Percentiles rank a stretch among this genome's conserved stretches.
phyloP scores from a whole-genome alignment of 2,329 filamentous ascomycete species.

The Emmonsiellopsis sp. region DNA sequence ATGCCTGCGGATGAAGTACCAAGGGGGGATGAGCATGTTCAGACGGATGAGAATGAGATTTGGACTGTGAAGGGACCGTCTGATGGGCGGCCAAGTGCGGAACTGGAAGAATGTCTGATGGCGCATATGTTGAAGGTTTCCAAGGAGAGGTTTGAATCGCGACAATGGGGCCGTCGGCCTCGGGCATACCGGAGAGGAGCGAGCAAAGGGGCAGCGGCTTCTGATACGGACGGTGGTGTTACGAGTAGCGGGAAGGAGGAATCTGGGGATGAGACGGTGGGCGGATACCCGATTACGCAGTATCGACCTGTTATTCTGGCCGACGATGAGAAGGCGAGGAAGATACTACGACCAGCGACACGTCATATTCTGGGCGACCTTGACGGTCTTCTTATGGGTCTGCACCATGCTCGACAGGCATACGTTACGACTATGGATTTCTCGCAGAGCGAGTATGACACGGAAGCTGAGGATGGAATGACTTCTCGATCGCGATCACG shows the following conservation, averaged over 20 bases:
- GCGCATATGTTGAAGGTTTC: constrained; percentile 58
- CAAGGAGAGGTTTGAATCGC: constrained; percentile 52
- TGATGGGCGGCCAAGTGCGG: constrained; percentile 45
- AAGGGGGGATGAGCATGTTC: constrained; percentile 42
- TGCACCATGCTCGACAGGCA: constrained; percentile 59
- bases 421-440: constrained; percentile 25
- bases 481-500: constrained; percentile 11
- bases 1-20: constrained; percentile 56
- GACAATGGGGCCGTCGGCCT: constrained; percentile 24
- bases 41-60: constrained; percentile 40
- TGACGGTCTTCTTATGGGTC: constrained; percentile 58
- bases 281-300: constrained; percentile 5
- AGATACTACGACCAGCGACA: constrained; percentile 58
- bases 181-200: neutral
- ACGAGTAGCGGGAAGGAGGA: constrained; percentile 14
- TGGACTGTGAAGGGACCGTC: constrained; percentile 44
- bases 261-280: constrained; percentile 15
- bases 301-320: constrained; percentile 49
- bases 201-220: constrained; percentile 13
- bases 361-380: constrained; percentile 62
- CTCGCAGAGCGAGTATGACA: constrained; percentile 22
- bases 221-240: constrained; percentile 3
- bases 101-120: constrained; percentile 61
- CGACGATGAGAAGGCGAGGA: constrained; percentile 60
- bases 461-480: constrained; percentile 23